Conservation (phyloP, 352 stramenopile species). For the Globisporangium uncinulatum region DNA sequence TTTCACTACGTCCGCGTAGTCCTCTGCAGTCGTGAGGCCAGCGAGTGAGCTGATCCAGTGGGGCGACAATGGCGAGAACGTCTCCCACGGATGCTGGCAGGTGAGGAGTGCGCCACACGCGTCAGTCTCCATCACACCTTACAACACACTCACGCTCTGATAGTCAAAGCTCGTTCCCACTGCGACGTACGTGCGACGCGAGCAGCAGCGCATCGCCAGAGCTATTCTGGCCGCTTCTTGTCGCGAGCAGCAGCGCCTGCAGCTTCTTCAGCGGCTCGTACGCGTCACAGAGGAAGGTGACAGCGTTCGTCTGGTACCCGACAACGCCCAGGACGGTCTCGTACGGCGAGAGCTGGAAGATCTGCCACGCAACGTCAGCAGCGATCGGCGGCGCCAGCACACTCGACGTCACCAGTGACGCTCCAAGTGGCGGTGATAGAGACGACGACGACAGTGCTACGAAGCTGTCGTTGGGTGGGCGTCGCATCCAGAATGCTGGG, state of each 20-base stretch:
- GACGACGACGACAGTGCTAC: neutral
- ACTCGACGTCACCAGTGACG: slow-evolving; percentile 28
- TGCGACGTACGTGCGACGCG: slow-evolving; percentile 29
- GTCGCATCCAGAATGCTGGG: slow-evolving; percentile 53
- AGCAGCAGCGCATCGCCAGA: slow-evolving; percentile 20
- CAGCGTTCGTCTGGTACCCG: slow-evolving; percentile 43
- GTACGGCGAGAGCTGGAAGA: slow-evolving; percentile 76
- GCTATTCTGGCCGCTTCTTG: slow-evolving; percentile 12
- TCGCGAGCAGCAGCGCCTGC: slow-evolving; percentile 44
- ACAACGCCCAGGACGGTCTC: slow-evolving; percentile 62
- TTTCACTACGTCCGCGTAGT: slow-evolving; percentile 39
- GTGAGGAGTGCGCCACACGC: neutral
- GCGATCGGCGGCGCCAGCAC: slow-evolving; percentile 68
- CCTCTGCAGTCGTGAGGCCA: slow-evolving; percentile 33
- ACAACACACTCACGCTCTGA: neutral
- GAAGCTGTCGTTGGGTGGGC: no score
- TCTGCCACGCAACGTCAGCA: slow-evolving; percentile 74
- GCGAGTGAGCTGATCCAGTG: slow-evolving; percentile 55
- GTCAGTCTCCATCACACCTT: neutral
- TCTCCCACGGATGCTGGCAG: slow-evolving; percentile 77
- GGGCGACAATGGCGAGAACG: slow-evolving; percentile 63
- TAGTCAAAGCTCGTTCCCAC: neutral
- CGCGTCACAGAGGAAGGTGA: slow-evolving; percentile 67
- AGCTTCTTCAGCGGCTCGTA: slow-evolving; percentile 57
- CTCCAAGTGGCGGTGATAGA: neutral